phyloP scores from a whole-genome alignment of 2,329 filamentous ascomycete genomes.

The Saccharata proteae region DNA sequence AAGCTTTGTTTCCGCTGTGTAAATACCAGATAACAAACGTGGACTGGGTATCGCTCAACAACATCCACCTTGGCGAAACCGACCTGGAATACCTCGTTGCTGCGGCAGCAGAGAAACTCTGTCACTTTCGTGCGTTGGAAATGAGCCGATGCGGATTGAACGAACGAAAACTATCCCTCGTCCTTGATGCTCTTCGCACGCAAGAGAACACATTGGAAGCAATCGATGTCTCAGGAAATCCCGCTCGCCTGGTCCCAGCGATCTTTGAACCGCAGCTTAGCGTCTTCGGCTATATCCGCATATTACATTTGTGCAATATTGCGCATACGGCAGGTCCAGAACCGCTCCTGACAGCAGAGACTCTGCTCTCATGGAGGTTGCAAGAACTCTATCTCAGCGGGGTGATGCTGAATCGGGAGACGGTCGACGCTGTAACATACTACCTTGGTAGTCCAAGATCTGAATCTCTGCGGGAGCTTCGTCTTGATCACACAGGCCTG shows the following conservation, averaged over 20 bases:
- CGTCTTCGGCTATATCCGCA: constrained; percentile 53
- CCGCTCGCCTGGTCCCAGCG: constrained; percentile 50
- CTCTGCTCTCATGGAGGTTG: constrained; percentile 53
- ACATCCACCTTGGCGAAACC: constrained; percentile 57
- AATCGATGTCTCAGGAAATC: constrained; percentile 55
- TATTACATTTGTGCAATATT: constrained; percentile 53
- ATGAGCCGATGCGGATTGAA: constrained; percentile 50
- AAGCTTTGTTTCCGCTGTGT: constrained; percentile 56
- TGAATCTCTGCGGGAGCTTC: constrained; percentile 46
- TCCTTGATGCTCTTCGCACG: constrained; percentile 50
- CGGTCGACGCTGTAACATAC: constrained; percentile 51
- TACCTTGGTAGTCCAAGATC: constrained; percentile 53
- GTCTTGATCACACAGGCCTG: constrained; percentile 54
- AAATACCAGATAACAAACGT: constrained; percentile 56
- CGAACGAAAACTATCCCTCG: constrained; percentile 46
- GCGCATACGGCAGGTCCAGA: constrained; percentile 51
- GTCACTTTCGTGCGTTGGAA: constrained; percentile 55
- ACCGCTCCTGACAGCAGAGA: constrained; percentile 53
- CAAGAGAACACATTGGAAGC: constrained; percentile 57
- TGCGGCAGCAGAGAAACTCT: constrained; percentile 52
- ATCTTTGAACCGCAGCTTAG: constrained; percentile 55
- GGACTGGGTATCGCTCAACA: constrained; percentile 58
- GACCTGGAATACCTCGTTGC: constrained; percentile 57
- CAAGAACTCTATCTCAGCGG: constrained; percentile 55
- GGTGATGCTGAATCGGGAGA: constrained; percentile 48